Percentiles rank a stretch among this genome's conserved stretches.
Conservation (phyloP, 2,329 filamentous ascomycete species). For the Geoglossum cookeanum region DNA sequence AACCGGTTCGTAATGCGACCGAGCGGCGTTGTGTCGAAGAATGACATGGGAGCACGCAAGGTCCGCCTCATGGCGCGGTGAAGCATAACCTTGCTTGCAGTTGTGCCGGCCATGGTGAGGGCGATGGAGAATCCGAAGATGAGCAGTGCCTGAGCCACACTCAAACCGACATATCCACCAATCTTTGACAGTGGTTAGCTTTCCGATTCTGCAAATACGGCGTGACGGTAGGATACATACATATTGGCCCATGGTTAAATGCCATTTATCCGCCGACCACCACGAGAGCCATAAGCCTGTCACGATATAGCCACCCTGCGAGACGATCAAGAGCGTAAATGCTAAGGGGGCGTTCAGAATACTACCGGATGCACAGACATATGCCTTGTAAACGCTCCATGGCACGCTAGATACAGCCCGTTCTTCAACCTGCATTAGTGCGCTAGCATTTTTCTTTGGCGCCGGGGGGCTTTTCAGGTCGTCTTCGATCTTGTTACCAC, state of each 20-base stretch:
- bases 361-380: conserved; percentile 55
- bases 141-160: conserved; percentile 47
- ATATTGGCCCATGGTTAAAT: conserved; percentile 47
- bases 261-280: conserved; percentile 70
- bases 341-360: conserved; percentile 47
- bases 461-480: conserved; percentile 41
- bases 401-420: conserved; percentile 57
- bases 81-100: conserved; percentile 64
- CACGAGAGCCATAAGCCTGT: conserved; percentile 87
- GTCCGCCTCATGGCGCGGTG: conserved; percentile 61
- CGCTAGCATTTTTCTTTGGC: conserved; percentile 33
- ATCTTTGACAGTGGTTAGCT: conserved; percentile 28
- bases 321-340: conserved; percentile 44
- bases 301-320: conserved; percentile 69
- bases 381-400: conserved; percentile 62
- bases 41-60: conserved; percentile 56
- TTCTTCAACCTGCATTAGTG: conserved; percentile 57
- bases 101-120: conserved; percentile 63
- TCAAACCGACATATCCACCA: conserved; percentile 50
- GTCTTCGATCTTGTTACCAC: conserved; percentile 30
- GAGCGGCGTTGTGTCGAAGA: conserved; percentile 91
- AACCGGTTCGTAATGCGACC: conserved; percentile 94
- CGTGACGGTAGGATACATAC: conserved; percentile 31
- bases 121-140: conserved; percentile 66
- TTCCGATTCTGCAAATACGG: conserved; percentile 17